phyloP scores from a whole-genome alignment of 2,329 filamentous ascomycete species.

The Blastomyces gilchristii region DNA sequence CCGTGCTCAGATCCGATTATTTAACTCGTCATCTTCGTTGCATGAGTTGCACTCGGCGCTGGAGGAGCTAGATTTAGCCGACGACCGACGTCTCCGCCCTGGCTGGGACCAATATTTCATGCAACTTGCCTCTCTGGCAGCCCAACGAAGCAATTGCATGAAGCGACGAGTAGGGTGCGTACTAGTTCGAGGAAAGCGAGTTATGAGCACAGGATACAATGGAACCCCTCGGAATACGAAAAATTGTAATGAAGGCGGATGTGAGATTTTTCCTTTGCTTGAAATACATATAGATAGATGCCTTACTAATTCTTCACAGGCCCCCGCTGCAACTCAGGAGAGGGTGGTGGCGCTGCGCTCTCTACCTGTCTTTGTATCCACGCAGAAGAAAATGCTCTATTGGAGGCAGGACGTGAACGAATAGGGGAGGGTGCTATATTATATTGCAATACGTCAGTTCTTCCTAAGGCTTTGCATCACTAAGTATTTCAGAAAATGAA shows the following conservation, averaged over 20 bases:
- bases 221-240: constrained; percentile 81
- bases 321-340: constrained; percentile 67
- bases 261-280: constrained; percentile 33
- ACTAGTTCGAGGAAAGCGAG: constrained; percentile 71
- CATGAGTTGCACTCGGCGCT: constrained; percentile 63
- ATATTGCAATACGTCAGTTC: constrained; percentile 69
- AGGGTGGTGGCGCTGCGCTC: constrained; percentile 59
- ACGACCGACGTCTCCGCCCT: constrained; percentile 70
- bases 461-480: background rate
- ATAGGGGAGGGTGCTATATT: constrained; percentile 72
- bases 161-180: constrained; percentile 93
- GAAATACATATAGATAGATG: background rate
- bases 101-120: constrained; percentile 98
- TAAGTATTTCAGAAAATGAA: constrained; percentile 7
- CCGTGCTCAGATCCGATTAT: constrained; percentile 69
- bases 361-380: constrained; percentile 93
- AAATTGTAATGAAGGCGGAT: constrained; percentile 91
- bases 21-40: constrained; percentile 71
- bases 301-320: constrained; percentile 26
- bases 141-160: constrained; percentile 93
- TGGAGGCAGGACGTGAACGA: constrained; percentile 86
- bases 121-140: constrained; percentile 84
- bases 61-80: constrained; percentile 61
- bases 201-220: constrained; percentile 95
- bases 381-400: constrained; percentile 90